Percentiles rank a stretch among this genome's conserved stretches.
Evolutionary conservation across 2,329 filamentous ascomycete genomes (phyloP).

Genomic region (Sporothrix luriei): DNA sequence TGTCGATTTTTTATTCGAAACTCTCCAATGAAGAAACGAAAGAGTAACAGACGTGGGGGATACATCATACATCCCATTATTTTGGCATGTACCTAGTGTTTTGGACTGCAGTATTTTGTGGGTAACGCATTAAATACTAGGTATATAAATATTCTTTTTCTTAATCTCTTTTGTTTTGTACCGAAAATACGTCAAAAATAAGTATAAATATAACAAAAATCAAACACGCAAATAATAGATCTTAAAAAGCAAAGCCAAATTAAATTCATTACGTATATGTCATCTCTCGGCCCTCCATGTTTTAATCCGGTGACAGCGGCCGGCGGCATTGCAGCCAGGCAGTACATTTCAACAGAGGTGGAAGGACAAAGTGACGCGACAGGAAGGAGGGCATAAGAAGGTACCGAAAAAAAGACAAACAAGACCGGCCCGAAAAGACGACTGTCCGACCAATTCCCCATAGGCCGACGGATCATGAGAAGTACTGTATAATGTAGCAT

Average conservation of each 20-base stretch:
- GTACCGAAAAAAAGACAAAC: neutral
- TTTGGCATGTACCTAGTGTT: too few relatives aligned
- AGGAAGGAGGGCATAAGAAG: neutral
- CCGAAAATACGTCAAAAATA: too few relatives aligned
- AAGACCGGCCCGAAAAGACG: too few relatives aligned
- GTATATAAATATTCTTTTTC: too few relatives aligned
- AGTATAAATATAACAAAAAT: neutral
- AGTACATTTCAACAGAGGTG: neutral
- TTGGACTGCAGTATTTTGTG: too few relatives aligned
- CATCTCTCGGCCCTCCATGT: neutral
- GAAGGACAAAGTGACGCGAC: constrained; percentile 10
- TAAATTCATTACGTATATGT: too few relatives aligned
- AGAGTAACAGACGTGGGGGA: too few relatives aligned
- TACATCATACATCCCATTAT: too few relatives aligned
- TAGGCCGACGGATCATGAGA: constrained; percentile 1
- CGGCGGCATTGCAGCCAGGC: constrained; percentile 11
- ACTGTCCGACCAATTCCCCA: neutral
- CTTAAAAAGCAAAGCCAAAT: neutral
- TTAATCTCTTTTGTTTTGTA: too few relatives aligned
- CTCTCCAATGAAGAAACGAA: neutral
- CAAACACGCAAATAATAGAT: neutral
- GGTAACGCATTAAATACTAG: too few relatives aligned
- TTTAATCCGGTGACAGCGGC: constrained; percentile 15
- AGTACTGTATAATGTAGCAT: too few relatives aligned
- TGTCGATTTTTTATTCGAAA: neutral